Evolutionary conservation across 495 filamentous ascomycete species (phyloP).

Genomic region (Aspergillus saccharolyticus): DNA sequence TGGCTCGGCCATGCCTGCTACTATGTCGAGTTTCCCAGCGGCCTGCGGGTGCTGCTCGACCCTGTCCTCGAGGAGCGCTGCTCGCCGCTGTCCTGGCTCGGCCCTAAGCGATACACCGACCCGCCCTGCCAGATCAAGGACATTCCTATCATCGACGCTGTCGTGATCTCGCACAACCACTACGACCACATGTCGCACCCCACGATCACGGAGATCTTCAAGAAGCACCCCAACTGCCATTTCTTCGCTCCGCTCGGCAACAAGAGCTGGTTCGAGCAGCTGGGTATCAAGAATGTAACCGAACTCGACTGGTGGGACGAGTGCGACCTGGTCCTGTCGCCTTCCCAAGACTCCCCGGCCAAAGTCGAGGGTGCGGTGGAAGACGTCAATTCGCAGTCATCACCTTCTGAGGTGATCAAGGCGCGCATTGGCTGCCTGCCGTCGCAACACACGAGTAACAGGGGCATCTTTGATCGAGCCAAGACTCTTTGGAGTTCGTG

Average conservation of each 20-base stretch:
- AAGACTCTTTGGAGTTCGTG: constrained; percentile 85
- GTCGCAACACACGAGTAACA: constrained; percentile 75
- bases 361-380: constrained; percentile 26
- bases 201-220: constrained; percentile 64
- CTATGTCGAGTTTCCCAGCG: constrained; percentile 84
- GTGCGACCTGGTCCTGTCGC: constrained; percentile 61
- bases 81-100: constrained; percentile 63
- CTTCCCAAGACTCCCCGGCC: constrained; percentile 17
- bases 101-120: constrained; percentile 78
- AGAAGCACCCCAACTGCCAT: constrained; percentile 70
- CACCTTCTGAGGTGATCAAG: constrained; percentile 58
- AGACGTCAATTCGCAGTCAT: constrained; percentile 21
- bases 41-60: constrained; percentile 88
- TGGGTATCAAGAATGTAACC: constrained; percentile 67
- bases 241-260: constrained; percentile 91
- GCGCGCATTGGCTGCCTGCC: constrained; percentile 80
- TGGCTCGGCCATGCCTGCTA: constrained; percentile 98
- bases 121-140: constrained; percentile 73
- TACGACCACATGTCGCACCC: constrained; percentile 88
- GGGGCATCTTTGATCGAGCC: constrained; percentile 61
- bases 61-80: constrained; percentile 91
- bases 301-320: constrained; percentile 98
- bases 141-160: constrained; percentile 78
- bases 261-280: constrained; percentile 72
- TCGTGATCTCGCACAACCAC: constrained; percentile 89